Conservation (phyloP, 1,139 yeast species). For the Pichiaceae sp. region DNA sequence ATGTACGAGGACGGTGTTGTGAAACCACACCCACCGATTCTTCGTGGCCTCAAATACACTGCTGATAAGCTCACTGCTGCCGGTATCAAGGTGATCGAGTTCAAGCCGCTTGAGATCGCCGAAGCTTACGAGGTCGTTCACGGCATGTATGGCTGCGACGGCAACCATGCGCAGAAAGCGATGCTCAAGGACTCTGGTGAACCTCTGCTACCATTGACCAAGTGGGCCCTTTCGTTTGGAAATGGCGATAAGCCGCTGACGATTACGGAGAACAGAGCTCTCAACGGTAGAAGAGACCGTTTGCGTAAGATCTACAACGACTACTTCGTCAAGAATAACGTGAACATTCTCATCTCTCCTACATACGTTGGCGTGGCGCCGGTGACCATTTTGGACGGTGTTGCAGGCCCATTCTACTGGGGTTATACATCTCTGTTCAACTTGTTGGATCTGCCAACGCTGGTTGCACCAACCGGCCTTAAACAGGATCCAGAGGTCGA, state of each 20-base stretch:
- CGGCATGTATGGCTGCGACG: constrained; percentile 49
- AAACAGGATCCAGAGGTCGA: constrained; percentile 39
- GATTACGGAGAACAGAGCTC: constrained; percentile 38
- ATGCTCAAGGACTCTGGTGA: constrained; percentile 56
- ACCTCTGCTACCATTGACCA: constrained; percentile 51
- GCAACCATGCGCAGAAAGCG: constrained; percentile 44
- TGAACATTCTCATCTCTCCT: constrained; percentile 65
- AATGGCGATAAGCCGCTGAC: constrained; percentile 39
- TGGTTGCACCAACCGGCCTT: constrained; percentile 54
- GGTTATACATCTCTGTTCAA: constrained; percentile 67
- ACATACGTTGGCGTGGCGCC: constrained; percentile 70
- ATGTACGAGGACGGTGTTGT: constrained; percentile 38
- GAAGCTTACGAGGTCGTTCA: constrained; percentile 45
- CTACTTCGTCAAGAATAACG: constrained; percentile 42
- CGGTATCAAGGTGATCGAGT: constrained; percentile 38
- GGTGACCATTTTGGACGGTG: constrained; percentile 28
- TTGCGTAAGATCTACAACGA: constrained; percentile 48
- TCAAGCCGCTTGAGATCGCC: constrained; percentile 43
- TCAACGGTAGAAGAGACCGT: constrained; percentile 42
- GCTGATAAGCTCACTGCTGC: constrained; percentile 31
- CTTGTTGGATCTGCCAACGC: constrained; percentile 53
- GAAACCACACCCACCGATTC: constrained; percentile 51
- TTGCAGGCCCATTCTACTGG: constrained; percentile 63
- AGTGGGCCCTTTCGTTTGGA: constrained; percentile 52
- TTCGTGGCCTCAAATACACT: constrained; percentile 35